A percentile compares a stretch with the other conserved stretches of the same genome.
Evolutionary conservation across 495 filamentous ascomycete genomes (phyloP).

Genomic region (Penicillium flavigenum): DNA sequence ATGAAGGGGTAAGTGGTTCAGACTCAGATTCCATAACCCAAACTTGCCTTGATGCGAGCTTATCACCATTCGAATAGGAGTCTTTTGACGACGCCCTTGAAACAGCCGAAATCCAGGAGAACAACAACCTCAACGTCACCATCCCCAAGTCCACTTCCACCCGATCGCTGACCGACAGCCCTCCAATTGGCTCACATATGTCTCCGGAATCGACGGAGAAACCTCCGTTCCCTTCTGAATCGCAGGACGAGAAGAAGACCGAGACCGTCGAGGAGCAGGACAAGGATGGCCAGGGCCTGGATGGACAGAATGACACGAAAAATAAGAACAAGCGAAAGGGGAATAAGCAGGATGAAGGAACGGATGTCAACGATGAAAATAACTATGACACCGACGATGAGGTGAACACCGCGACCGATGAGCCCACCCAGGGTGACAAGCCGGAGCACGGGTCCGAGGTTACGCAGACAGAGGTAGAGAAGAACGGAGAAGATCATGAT

Average conservation of each 20-base stretch:
- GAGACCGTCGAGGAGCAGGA: conserved; percentile 25
- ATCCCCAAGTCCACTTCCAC: conserved; percentile 42
- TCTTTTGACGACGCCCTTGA: conserved; percentile 77
- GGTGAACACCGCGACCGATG: conserved; percentile 13
- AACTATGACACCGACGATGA: conserved; percentile 11
- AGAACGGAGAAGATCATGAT: conserved; percentile 36
- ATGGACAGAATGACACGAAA: conserved; percentile 20
- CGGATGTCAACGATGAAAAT: conserved; percentile 8
- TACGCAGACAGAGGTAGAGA: conserved; percentile 15
- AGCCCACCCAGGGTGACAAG: conserved; percentile 21
- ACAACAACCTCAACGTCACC: conserved; percentile 29
- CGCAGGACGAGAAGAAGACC: conserved; percentile 32
- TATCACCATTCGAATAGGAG: conserved; percentile 50
- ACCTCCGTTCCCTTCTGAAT: conserved; percentile 34
- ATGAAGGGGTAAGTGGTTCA: conserved; percentile 48
- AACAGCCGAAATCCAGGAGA: conserved; percentile 34
- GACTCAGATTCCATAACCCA: no score
- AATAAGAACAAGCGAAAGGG: conserved; percentile 12
- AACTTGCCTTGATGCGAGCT: conserved; percentile 10
- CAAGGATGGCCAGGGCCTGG: conserved; percentile 29
- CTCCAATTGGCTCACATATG: conserved; percentile 37
- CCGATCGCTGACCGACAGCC: conserved; percentile 52
- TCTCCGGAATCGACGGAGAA: conserved; percentile 40
- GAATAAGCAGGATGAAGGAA: not conserved
- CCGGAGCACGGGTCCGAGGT: conserved; percentile 22